phyloP scores from a whole-genome alignment of 257 asterid genomes.

The Petunia axillaris region DNA sequence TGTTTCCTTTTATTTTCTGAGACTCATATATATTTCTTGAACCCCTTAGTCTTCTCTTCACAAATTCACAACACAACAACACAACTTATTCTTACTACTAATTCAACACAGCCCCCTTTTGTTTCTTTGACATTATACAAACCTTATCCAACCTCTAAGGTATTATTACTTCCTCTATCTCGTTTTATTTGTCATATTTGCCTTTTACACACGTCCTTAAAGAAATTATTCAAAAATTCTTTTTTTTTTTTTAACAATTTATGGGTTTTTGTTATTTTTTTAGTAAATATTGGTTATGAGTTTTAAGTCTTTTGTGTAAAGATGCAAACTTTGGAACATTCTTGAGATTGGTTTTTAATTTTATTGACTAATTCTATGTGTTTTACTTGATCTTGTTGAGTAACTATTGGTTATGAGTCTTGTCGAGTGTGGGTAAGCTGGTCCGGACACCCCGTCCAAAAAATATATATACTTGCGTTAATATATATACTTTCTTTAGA shows the following conservation, averaged over 20 bases:
- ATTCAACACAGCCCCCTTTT: background rate
- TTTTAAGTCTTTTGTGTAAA: background rate
- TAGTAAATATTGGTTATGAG: background rate
- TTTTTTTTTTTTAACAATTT: background rate
- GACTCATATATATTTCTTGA: conserved; percentile 43
- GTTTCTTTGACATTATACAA: background rate
- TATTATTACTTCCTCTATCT: background rate
- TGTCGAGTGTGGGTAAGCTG: too few species aligned
- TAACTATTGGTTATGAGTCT: too few species aligned
- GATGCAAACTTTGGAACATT: background rate
- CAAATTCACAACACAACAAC: conserved; percentile 8
- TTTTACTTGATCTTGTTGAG: too few species aligned
- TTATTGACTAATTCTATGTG: too few species aligned
- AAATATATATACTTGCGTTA: conserved; percentile 41
- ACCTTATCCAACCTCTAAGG: conserved; percentile 14
- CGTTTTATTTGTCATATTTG: too few species aligned
- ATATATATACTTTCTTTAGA: conserved; percentile 34
- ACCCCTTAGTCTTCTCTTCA: conserved; percentile 31
- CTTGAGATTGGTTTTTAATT: background rate
- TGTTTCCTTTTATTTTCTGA: conserved; percentile 33
- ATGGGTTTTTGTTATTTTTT: too few species aligned
- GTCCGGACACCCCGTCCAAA: too few species aligned
- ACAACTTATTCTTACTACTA: background rate
- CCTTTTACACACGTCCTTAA: too few species aligned
- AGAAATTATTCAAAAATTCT: too few species aligned